Base-by-base conservation (phyloP, 345 rosid genomes). In the Balakata baccata region DNA sequence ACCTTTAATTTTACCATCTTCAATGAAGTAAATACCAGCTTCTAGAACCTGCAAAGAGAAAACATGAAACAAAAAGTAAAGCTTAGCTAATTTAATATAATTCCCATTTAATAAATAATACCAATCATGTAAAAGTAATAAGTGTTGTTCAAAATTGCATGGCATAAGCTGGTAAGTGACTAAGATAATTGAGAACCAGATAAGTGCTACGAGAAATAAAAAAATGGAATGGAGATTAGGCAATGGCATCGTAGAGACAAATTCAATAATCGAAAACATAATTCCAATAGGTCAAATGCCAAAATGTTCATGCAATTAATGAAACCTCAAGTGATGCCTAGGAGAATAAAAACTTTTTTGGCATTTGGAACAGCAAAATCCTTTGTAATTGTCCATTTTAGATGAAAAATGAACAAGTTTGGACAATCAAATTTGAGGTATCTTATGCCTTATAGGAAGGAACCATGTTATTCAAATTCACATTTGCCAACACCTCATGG, bases 1-100 rank as follows among this genome's bases (percentile, higher is more conserved):
- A n/a, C n/a, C n/a, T n/a, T n/a, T n/a, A n/a, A n/a, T 92, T 83
- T 86, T 92, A 49, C 98, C 97, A 74, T 94, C 97, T 84, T 94
- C 97, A 4, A 94, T 89, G 78, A 90, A 89, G 84, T 86, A 92
- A 72, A 94, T 92, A 50, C 94, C 90, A 75, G 86, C 74, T 77
- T 94, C 93, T 1, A 92, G 92, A 45, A 94, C 98, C 98, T 94
- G 78, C 69, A 50, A 58, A 54, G 14, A 51, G 45, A 22, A 39
- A 38, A 66, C 59, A 45, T 11, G 7, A 6, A 22, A 11, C 2
- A 57, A 60, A 60, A 54, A 58, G 70, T n/a, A 41, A 70, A 20
- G 64, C 65, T 39, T 74, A 66, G 61, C 60, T 59, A 69, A 57
- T 70, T 59, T 49, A 49, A 49, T 18, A 23, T 3, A 45, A n/a